Evolutionary conservation across 768 basidiomycete genomes (phyloP).

Genomic region (Panellus pusillus): DNA sequence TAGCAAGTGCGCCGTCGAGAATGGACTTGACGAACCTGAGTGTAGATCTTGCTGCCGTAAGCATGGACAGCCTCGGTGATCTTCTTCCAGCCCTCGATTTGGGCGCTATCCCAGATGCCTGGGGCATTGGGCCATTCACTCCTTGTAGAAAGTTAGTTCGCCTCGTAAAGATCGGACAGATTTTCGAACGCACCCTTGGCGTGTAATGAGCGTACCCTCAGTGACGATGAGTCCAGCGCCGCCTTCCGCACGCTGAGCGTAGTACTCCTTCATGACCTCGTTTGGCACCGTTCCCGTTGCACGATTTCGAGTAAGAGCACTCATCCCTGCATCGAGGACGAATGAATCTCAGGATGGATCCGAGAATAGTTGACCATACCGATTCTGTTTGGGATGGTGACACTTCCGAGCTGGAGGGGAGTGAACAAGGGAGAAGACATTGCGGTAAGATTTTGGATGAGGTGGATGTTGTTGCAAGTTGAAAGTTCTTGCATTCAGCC

Average conservation of each 20-base stretch:
- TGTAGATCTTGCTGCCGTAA: constrained; percentile 15
- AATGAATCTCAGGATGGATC: not conserved
- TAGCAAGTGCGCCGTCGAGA: not conserved
- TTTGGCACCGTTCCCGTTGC: constrained; percentile 34
- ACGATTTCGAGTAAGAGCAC: constrained; percentile 38
- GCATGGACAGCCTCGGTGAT: constrained; percentile 36
- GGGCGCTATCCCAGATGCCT: constrained; percentile 9
- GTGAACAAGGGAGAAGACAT: constrained; percentile 12
- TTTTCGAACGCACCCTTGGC: constrained; percentile 28
- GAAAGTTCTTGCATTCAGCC: no score
- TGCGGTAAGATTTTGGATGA: no score
- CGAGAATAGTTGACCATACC: not conserved
- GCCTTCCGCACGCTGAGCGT: constrained; percentile 36
- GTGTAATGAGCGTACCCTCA: constrained; percentile 31
- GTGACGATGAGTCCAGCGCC: constrained; percentile 37
- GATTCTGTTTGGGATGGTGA: constrained; percentile 33
- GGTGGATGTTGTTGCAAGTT: no score
- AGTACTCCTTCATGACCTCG: constrained; percentile 37
- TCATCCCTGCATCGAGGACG: constrained; percentile 21
- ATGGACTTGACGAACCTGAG: constrained; percentile 26
- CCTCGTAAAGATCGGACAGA: not conserved
- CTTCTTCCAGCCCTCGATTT: constrained; percentile 31
- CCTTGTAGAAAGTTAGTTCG: constrained; percentile 13
- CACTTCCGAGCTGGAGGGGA: constrained; percentile 33
- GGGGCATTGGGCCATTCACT: constrained; percentile 34